Evolutionary conservation across 73 alveolate genomes (phyloP), one percentile per base, ranked within the genome.

Genomic region (Paramecium sonneborni): DNA sequence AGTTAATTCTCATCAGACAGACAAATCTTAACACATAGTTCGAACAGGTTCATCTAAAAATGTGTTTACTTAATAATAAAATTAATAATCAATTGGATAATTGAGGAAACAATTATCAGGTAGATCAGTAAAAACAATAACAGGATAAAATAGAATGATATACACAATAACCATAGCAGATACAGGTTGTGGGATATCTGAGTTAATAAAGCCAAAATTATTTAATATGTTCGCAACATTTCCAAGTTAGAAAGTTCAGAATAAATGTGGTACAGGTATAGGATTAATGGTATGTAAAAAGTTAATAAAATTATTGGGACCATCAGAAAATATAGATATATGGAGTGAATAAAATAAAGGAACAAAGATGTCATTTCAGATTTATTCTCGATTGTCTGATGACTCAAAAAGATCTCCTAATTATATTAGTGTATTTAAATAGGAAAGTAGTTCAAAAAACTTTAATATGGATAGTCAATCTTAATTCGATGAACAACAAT

Each of bases 111-210:
- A 79, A 44, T 14, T 39, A 23, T 79, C 90, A 43, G 69, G 72
- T 20, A 79, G 55, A 34, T 43, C 76, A 30, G 32, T 79, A 2
- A 44, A 68, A 43, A 39, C 39, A 32, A 12, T 30, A 62, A 12
- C 21, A 23, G 39, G 48, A 62, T 12, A 43, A 0, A 62, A 86
- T 23, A 56, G 26, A 6, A 20, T 79, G 55, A 44, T 46, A 18
- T 79, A 79, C 44, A 32, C 57, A 12, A 88, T 88, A 15, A 39
- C 94, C 9, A 67, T 88, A 24, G 56, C 67, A 88, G 94, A 88
- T 48, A 88, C 94, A 6, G 94, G 94, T 39, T 76, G 85, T 44
- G 94, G 94, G 0, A 88, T 88, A 10, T 58, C 94, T 14, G 94
- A 88, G 11, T 26, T 55, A 18, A 76, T 88, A 8, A 88, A 88